phyloP scores from a whole-genome alignment of 2,329 filamentous ascomycete genomes.

The Gnomoniopsis smithogilvyi region DNA sequence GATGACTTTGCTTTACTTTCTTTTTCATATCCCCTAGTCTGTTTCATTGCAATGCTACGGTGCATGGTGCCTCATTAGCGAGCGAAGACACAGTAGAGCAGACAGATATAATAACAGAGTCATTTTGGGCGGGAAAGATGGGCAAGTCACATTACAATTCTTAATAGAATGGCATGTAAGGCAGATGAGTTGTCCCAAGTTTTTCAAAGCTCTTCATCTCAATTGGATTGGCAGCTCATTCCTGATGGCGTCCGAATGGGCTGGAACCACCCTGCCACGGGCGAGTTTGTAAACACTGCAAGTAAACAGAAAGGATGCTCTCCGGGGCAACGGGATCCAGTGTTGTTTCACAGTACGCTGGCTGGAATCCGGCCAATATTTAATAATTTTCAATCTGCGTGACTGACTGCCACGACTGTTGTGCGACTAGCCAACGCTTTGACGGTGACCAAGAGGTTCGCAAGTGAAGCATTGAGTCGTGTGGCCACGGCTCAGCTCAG shows the following conservation, averaged over 20 bases:
- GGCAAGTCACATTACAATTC: background rate
- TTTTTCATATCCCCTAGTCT: background rate
- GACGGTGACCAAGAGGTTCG: background rate
- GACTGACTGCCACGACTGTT: too few species aligned
- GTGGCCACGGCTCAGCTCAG: background rate
- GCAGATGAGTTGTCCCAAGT: background rate
- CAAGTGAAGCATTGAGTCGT: background rate
- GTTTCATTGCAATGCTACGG: background rate
- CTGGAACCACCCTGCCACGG: background rate
- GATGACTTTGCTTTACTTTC: constrained; percentile 4
- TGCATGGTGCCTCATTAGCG: background rate
- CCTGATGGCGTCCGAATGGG: background rate
- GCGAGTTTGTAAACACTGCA: constrained; percentile 6
- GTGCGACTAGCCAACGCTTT: background rate
- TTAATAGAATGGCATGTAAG: background rate
- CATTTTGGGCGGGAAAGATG: background rate
- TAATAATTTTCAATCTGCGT: too few species aligned
- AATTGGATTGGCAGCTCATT: background rate
- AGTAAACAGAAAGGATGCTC: constrained; percentile 1
- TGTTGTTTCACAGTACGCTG: background rate
- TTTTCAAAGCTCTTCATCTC: background rate
- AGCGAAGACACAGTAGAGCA: background rate
- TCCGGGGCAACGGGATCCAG: constrained; percentile 8
- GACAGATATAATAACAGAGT: constrained; percentile 7
- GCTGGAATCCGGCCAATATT: too few species aligned